A percentile compares a stretch with the other conserved stretches of the same genome.
Evolutionary conservation across 2,329 filamentous ascomycete genomes (phyloP).

Genomic region (Aspergillus tubingensis): DNA sequence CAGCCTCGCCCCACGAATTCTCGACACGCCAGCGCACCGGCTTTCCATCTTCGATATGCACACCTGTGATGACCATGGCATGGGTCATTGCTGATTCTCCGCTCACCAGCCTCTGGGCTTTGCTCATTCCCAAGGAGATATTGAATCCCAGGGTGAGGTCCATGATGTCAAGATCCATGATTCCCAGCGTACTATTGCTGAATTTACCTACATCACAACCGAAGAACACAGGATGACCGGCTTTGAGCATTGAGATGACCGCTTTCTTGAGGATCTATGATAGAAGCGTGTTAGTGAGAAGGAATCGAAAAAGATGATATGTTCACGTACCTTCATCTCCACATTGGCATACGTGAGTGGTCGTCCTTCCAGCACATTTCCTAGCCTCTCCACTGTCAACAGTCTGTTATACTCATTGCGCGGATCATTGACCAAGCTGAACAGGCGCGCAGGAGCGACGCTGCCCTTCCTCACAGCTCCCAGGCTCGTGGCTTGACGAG

Average conservation of each 20-base stretch:
- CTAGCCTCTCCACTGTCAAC: conserved; percentile 74
- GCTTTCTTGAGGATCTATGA: conserved; percentile 65
- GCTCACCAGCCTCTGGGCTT: conserved; percentile 71
- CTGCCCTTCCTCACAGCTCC: conserved; percentile 28
- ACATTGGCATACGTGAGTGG: conserved; percentile 83
- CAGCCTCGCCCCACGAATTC: conserved; percentile 75
- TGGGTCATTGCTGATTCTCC: conserved; percentile 86
- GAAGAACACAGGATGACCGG: conserved; percentile 82
- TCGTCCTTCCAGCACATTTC: conserved; percentile 77
- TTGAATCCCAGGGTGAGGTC: conserved; percentile 87
- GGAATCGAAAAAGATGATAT: neutral
- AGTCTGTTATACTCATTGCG: conserved; percentile 72
- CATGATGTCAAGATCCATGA: conserved; percentile 77
- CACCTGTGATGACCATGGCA: conserved; percentile 86
- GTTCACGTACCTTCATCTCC: conserved; percentile 53
- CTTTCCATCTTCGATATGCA: conserved; percentile 71
- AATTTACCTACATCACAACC: conserved; percentile 86
- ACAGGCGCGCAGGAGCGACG: conserved; percentile 45
- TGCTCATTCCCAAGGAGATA: conserved; percentile 70
- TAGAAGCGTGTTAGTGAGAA: neutral
- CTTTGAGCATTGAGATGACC: conserved; percentile 74
- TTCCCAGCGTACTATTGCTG: conserved; percentile 65
- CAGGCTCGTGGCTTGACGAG: conserved; percentile 57
- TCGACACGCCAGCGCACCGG: conserved; percentile 80
- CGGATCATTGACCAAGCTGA: conserved; percentile 84